These are phyloP conservation scores for Rubroboletus pulcherrimus DNA, from an alignment of 768 basidiomycete genomes.

Conservation along the genomic window DNA sequence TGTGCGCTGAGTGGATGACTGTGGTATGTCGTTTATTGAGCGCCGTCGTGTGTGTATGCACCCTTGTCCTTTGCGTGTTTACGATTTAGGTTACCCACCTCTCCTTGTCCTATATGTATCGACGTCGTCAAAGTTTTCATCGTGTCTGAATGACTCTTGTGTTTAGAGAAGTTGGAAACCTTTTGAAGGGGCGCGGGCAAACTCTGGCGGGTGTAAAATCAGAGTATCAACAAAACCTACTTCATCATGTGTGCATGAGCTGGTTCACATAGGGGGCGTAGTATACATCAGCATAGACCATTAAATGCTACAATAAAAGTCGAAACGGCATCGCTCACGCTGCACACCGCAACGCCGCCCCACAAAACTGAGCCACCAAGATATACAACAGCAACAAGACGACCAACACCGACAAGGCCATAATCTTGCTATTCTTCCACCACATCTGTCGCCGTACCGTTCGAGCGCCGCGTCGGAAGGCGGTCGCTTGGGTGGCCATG, in stretches of 20 bases:
- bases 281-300: conserved; percentile 9
- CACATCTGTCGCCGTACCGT: conserved; percentile 83
- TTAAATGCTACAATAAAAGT: conserved; percentile 8
- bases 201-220: neutral
- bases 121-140: too few species aligned
- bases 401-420: conserved; percentile 68
- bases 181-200: neutral
- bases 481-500: conserved; percentile 91
- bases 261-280: neutral
- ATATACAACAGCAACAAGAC: conserved; percentile 74
- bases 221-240: neutral
- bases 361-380: conserved; percentile 86
- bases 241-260: neutral
- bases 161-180: neutral
- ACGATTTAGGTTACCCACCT: conserved; percentile 4
- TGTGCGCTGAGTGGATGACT: neutral
- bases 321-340: neutral
- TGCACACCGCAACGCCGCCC: conserved; percentile 69
- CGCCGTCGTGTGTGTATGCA: conserved; percentile 5
- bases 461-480: conserved; percentile 85
- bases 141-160: neutral
- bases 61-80: conserved; percentile 3
- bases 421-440: conserved; percentile 77
- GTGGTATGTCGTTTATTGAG: neutral
- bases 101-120: conserved; percentile 11